phyloP scores from a whole-genome alignment of 2,329 filamentous ascomycete species.

The Trichoderma sp. region DNA sequence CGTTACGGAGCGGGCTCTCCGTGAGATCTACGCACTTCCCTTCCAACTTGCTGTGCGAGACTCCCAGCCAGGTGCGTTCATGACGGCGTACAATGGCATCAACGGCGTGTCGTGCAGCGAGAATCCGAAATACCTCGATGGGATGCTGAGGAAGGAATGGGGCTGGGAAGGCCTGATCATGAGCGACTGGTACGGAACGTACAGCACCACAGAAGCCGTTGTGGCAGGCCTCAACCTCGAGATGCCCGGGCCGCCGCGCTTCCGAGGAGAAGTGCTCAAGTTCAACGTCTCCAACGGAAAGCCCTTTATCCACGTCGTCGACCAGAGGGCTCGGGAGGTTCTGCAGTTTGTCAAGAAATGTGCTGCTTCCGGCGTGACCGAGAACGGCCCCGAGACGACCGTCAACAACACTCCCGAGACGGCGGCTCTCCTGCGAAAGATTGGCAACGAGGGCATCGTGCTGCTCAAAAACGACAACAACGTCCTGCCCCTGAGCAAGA shows the following conservation, averaged over 20 bases:
- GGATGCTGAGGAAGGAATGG: conserved; percentile 59
- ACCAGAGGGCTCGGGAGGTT: conserved; percentile 60
- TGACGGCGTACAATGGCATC: conserved; percentile 63
- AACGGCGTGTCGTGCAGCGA: conserved; percentile 61
- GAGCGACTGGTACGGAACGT: conserved; percentile 63
- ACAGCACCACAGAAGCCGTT: conserved; percentile 54
- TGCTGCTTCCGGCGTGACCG: conserved; percentile 55
- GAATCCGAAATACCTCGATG: conserved; percentile 53
- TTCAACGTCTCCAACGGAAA: conserved; percentile 60
- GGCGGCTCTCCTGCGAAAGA: conserved; percentile 63
- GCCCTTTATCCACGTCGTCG: conserved; percentile 56
- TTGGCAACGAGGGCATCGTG: conserved; percentile 71
- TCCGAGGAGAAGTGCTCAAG: conserved; percentile 54
- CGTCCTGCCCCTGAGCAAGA: conserved; percentile 64
- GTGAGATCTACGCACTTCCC: conserved; percentile 61
- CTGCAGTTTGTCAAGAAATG: conserved; percentile 63
- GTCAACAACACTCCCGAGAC: conserved; percentile 62
- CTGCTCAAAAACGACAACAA: conserved; percentile 71
- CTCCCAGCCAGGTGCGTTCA: conserved; percentile 55
- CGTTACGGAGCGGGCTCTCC: conserved; percentile 57
- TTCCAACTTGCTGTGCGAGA: conserved; percentile 60
- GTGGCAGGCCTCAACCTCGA: conserved; percentile 60
- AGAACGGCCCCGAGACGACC: conserved; percentile 56
- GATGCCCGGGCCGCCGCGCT: conserved; percentile 60
- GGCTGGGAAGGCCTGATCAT: conserved; percentile 60